Conservation (phyloP, 2,329 filamentous ascomycete species). For the Neofusicoccum laricinum region DNA sequence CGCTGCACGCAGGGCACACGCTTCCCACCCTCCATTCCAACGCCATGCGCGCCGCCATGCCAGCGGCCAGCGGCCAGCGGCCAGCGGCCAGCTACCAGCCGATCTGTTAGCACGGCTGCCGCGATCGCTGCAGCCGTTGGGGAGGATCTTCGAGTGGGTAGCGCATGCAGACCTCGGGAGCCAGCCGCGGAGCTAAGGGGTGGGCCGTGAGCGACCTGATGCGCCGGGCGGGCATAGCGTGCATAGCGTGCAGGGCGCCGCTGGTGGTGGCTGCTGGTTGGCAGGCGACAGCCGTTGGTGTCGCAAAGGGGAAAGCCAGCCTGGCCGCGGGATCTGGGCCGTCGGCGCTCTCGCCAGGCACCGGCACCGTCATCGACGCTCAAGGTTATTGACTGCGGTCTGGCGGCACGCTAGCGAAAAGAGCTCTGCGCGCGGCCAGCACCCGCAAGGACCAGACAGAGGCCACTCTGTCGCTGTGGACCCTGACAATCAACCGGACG, state of each 20-base stretch:
- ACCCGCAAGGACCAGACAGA: not conserved
- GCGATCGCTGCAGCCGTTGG: conserved; percentile 11
- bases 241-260: not conserved
- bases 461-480: not conserved
- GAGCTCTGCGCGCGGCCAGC: not conserved
- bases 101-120: conserved; percentile 7
- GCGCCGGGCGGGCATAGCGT: not conserved
- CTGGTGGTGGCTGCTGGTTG: not conserved
- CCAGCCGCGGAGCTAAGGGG: not conserved
- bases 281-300: not conserved
- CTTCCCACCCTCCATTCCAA: not conserved
- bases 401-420: not conserved
- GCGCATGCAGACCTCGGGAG: not conserved
- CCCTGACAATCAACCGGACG: not conserved
- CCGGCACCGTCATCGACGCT: not conserved
- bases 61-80: too few species aligned
- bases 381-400: not conserved
- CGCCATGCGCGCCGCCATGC: not conserved
- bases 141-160: conserved; percentile 4
- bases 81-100: not conserved
- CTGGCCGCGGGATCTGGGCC: not conserved
- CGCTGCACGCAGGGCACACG: not conserved
- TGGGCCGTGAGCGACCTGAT: not conserved
- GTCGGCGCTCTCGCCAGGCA: not conserved
- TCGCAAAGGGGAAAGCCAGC: not conserved